Conservation (phyloP, 1,284 basidiomycete species). For the Ustilago xerochloae region DNA sequence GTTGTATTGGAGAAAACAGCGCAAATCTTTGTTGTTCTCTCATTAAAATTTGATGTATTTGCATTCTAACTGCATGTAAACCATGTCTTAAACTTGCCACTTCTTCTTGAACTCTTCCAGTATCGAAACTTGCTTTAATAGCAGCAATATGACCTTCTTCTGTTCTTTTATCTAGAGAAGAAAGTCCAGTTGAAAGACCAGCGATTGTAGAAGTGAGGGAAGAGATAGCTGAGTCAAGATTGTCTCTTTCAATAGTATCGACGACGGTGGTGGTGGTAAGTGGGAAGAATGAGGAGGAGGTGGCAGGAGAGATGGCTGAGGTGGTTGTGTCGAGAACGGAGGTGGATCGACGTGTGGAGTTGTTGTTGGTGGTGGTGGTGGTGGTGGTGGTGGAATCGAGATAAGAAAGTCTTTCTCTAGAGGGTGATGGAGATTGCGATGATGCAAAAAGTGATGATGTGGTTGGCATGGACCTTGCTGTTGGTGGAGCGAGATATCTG, state of each 20-base stretch:
- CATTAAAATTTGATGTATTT: conserved; percentile 53
- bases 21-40: conserved; percentile 41
- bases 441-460: not conserved
- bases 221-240: conserved; percentile 26
- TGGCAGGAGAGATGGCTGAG: conserved; percentile 1
- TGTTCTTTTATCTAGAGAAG: conserved; percentile 34
- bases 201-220: conserved; percentile 24
- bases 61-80: conserved; percentile 52
- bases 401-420: conserved; percentile 18
- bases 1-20: conserved; percentile 22
- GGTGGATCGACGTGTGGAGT: conserved; percentile 3
- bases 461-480: conserved; percentile 32
- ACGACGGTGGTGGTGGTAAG: not conserved
- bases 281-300: not conserved
- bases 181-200: conserved; percentile 18
- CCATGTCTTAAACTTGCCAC: conserved; percentile 47
- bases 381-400: conserved; percentile 3
- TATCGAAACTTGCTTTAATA: conserved; percentile 46
- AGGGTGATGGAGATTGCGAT: conserved; percentile 2
- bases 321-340: conserved; percentile 1
- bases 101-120: conserved; percentile 49
- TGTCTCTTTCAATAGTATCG: conserved; percentile 9
- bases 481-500: conserved; percentile 24
- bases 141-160: conserved; percentile 50
- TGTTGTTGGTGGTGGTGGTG: too few relatives aligned